Evolutionary conservation across 106 monocot genomes (phyloP).

Genomic region (Platanthera zijinensis): DNA sequence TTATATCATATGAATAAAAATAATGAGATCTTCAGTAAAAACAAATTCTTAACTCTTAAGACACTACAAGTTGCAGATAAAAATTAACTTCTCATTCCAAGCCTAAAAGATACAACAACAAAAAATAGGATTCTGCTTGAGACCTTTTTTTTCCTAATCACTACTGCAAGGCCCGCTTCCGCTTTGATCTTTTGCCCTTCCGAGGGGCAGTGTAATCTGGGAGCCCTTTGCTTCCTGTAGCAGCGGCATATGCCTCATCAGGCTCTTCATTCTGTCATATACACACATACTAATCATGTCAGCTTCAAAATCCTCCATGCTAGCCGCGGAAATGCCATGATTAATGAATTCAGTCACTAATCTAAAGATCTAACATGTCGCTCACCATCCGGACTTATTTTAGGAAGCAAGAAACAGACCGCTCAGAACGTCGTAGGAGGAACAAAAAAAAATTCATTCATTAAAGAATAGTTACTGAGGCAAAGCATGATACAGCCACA

Average conservation of each 20-base stretch:
- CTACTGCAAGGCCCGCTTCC: slow-evolving; percentile 64
- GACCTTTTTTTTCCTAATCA: not conserved
- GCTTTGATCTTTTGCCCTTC: slow-evolving; percentile 92
- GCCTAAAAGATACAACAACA: not conserved
- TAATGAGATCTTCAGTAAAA: not conserved
- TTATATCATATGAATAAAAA: not conserved
- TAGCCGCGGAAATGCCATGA: not conserved
- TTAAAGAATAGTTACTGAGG: too few species aligned
- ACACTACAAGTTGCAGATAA: slow-evolving; percentile 1
- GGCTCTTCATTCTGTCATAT: not conserved
- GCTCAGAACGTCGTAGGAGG: too few species aligned
- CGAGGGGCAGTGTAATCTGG: slow-evolving; percentile 51
- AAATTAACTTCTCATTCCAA: not conserved
- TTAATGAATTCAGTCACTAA: not conserved
- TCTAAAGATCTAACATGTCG: too few species aligned
- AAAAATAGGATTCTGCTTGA: not conserved
- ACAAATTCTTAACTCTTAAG: not conserved
- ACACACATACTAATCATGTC: not conserved
- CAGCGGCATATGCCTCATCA: slow-evolving; percentile 47
- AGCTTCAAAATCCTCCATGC: not conserved
- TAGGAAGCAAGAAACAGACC: too few species aligned
- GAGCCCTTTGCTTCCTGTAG: slow-evolving; percentile 40
- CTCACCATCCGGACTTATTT: too few species aligned
- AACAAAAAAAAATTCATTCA: too few species aligned
- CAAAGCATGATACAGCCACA: too few species aligned